Evolutionary conservation across 805 yeast species (phyloP).

Genomic region (Candida broadrunensis): DNA sequence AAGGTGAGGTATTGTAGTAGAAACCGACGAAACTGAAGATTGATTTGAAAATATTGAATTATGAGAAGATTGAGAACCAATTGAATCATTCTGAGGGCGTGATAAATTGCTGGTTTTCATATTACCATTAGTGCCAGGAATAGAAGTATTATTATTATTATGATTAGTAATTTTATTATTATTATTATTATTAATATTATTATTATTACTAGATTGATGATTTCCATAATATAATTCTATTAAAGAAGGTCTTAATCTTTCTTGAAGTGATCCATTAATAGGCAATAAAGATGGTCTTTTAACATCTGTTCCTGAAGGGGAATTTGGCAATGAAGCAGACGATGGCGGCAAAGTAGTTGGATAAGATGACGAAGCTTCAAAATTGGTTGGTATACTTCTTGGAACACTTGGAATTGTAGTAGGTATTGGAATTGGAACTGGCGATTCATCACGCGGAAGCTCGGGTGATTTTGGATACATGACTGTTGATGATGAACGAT

Average conservation of each 20-base stretch:
- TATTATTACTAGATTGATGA: neutral
- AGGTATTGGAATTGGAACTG: slow-evolving; percentile 3
- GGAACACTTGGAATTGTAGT: neutral
- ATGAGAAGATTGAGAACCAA: slow-evolving; percentile 24
- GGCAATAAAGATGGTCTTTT: slow-evolving; percentile 16
- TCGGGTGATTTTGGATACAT: slow-evolving; percentile 3
- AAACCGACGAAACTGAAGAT: slow-evolving; percentile 30
- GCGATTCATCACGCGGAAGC: slow-evolving; percentile 1
- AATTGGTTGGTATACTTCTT: slow-evolving; percentile 3
- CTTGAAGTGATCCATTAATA: slow-evolving; percentile 16
- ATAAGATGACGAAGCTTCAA: neutral
- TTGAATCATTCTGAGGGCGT: slow-evolving; percentile 15
- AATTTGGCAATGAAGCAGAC: slow-evolving; percentile 1
- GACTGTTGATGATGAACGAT: slow-evolving; percentile 3
- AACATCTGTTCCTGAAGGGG: neutral
- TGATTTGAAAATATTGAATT: slow-evolving; percentile 35
- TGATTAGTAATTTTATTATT: neutral
- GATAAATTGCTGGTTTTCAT: neutral
- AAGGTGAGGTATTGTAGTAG: slow-evolving; percentile 19
- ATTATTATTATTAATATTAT: neutral
- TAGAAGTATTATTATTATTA: neutral
- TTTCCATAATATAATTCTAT: slow-evolving; percentile 27
- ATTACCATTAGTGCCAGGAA: neutral
- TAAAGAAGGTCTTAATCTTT: slow-evolving; percentile 33
- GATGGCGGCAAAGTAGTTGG: neutral